Base-by-base conservation (phyloP, 2,329 filamentous ascomycete genomes). In the Penicillium frequentans region DNA sequence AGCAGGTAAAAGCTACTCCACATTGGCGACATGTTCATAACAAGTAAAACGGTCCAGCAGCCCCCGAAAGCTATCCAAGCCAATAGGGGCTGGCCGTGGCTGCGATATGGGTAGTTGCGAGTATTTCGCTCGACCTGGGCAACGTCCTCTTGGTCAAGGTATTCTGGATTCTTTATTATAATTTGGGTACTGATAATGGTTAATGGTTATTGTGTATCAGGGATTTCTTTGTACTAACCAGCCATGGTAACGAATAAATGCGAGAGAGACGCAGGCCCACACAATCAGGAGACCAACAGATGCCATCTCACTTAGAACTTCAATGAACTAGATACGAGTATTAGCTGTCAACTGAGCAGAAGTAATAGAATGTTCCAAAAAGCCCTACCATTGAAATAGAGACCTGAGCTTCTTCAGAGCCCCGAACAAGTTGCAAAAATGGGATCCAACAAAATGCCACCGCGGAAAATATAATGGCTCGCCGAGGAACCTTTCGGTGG, bases 381-480 rank as follows among this genome's bases (percentile, higher is more conserved):
- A 42, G 19, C n/a, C 39, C 39, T 42, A 42, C 39, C 39, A 21
- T 23, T 6, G 9, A 9, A 14, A 42, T 42, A 5, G 39, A 42
- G 19, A 19, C 8, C 19, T 42, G 10, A 14, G 46, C 50, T 59
- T 33, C 1, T 33, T 7, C 29, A 53, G 5, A 46, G 23, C 13
- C 52, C 19, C 43, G 23, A 16, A 52, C 52, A 13, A 78, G 66
- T 48, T 76, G 73, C 21, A 78, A 56, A 47, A 78, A 78, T 2
- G 76, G 77, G 10, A 78, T 70, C 76, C 76, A 79, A 52, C 69
- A 66, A 50, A 79, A 77, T n/a, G 75, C 48, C 2, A 73, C 69
- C 2, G 76, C 77, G 21, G 76, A 63, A 8, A 76, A 61, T 8
- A 60, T 13, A 60, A 78, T 70, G 2, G 76, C 74, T 2, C 73